phyloP scores from a whole-genome alignment of 495 filamentous ascomycete species.

The Xylaria curta region DNA sequence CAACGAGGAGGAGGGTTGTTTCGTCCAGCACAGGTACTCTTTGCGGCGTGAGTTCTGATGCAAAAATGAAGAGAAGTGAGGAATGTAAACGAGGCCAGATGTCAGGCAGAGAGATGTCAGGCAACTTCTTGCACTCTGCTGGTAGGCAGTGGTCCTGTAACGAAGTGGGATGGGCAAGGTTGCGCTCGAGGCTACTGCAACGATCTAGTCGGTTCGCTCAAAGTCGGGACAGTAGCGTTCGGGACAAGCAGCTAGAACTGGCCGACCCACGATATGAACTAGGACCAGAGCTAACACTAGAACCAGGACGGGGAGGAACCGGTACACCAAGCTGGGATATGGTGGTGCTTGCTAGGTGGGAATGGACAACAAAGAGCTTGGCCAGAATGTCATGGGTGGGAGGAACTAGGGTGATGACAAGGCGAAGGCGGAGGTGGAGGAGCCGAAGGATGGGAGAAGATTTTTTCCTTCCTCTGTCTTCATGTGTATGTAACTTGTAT shows the following conservation, averaged over 20 bases:
- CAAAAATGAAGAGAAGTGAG: background rate
- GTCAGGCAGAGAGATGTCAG: background rate
- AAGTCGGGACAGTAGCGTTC: conserved; percentile 14
- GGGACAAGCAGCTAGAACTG: conserved; percentile 17
- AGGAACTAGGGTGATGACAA: conserved; percentile 14
- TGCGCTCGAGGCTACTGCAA: conserved; percentile 19
- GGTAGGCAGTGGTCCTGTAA: background rate
- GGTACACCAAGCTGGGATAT: conserved; percentile 13
- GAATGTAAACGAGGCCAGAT: background rate
- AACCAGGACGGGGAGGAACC: conserved; percentile 7
- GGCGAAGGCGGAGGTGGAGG: conserved; percentile 25
- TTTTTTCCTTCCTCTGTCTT: conserved; percentile 17
- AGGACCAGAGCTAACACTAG: conserved; percentile 7
- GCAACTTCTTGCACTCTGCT: background rate
- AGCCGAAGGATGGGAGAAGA: conserved; percentile 22
- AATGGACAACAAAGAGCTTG: conserved; percentile 5
- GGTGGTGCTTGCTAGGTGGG: conserved; percentile 4
- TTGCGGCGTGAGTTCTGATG: background rate
- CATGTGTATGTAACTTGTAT: background rate
- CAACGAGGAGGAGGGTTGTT: background rate
- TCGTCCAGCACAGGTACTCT: background rate
- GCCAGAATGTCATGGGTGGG: conserved; percentile 1
- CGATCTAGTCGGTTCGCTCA: conserved; percentile 7
- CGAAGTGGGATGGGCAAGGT: conserved; percentile 4
- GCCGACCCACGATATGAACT: conserved; percentile 11